Evolutionary conservation across 257 asterid species (phyloP), one percentile per base, ranked within the genome.

Genomic region (Ehretia macrophylla): DNA sequence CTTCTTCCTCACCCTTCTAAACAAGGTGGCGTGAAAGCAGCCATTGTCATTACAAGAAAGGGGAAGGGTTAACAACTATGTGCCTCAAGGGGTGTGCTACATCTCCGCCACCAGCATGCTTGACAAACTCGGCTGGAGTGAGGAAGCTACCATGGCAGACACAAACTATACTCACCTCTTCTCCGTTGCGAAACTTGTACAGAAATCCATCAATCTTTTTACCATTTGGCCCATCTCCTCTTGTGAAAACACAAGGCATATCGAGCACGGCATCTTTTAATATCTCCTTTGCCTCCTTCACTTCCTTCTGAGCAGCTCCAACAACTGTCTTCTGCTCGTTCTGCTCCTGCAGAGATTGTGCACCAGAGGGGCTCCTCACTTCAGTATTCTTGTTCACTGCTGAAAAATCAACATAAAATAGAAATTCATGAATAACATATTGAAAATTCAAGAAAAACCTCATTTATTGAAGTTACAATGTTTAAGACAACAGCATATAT

Each of bases 61-160:
- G 81, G 14, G 74, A 70, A 39, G 90, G 83, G 72, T 71, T 83
- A 23, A 88, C 86, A 14, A 79, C 82, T 17, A 91, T 91, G 57
- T 82, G 95, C 78, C 67, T 83, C 78, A 88, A 48, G 0, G 96
- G 96, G 79, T 91, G 72, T 32, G 63, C 86, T 5, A 88, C 94
- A 14, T 82, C 84, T 0, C 59, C 77, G 1, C 94, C 92, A 0
- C 98, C 96, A 0, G 84, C 98, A 42, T 88, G 96, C 74, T 68
- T 75, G 20, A 84, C 69, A 58, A 91, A 91, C 65, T 88, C 94
- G 1, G 94, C 86, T 3, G 98, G 98, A 1, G 96, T 75, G 13
- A 83, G 76, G 27, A 83, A 87, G 53, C 40, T 50, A 51, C 96
- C 96, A 58, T 91, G 98, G 70, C 98, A 88, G 13, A 88, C 94